Evolutionary conservation across 768 basidiomycete genomes (phyloP).

Genomic region (Lactifluus hygrophoroides): DNA sequence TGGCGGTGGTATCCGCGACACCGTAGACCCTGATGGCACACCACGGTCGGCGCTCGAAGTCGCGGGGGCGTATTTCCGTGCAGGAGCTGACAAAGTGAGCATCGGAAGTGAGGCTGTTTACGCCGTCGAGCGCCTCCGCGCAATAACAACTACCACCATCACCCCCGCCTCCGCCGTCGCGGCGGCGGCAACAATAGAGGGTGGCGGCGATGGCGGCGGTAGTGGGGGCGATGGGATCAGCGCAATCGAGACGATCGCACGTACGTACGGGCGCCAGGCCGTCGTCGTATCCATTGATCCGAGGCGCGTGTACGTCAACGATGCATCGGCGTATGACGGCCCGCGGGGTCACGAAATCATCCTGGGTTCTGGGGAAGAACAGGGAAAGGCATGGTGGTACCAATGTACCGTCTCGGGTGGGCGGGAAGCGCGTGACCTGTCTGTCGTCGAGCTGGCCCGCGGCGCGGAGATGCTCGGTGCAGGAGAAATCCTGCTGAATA

Average conservation of each 20-base stretch:
- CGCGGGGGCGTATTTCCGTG: slow-evolving; percentile 92
- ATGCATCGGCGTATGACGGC: slow-evolving; percentile 47
- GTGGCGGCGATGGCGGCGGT: slow-evolving; percentile 1
- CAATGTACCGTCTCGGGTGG: slow-evolving; percentile 96
- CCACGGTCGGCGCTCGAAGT: slow-evolving; percentile 82
- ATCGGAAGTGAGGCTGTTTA: slow-evolving; percentile 95
- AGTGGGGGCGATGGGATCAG: slow-evolving; percentile 60
- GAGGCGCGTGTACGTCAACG: slow-evolving; percentile 70
- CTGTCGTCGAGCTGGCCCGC: slow-evolving; percentile 82
- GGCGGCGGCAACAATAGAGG: too few relatives aligned
- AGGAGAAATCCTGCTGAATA: slow-evolving; percentile 91
- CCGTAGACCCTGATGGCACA: slow-evolving; percentile 91
- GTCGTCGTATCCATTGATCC: slow-evolving; percentile 98
- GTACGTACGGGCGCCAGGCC: slow-evolving; percentile 87
- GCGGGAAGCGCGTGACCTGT: slow-evolving; percentile 71
- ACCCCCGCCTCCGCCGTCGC: background rate
- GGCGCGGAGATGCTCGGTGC: slow-evolving; percentile 91
- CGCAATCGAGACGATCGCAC: slow-evolving; percentile 88
- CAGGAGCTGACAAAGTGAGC: slow-evolving; percentile 97
- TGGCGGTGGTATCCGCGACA: slow-evolving; percentile 96
- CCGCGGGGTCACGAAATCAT: slow-evolving; percentile 60
- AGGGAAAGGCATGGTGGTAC: slow-evolving; percentile 92
- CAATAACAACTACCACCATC: slow-evolving; percentile 25
- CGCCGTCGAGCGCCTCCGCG: slow-evolving; percentile 77
- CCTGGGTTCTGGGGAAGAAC: slow-evolving; percentile 39